Conservation (phyloP, 768 basidiomycete genomes). For the Hydnomerulius pinastri region DNA sequence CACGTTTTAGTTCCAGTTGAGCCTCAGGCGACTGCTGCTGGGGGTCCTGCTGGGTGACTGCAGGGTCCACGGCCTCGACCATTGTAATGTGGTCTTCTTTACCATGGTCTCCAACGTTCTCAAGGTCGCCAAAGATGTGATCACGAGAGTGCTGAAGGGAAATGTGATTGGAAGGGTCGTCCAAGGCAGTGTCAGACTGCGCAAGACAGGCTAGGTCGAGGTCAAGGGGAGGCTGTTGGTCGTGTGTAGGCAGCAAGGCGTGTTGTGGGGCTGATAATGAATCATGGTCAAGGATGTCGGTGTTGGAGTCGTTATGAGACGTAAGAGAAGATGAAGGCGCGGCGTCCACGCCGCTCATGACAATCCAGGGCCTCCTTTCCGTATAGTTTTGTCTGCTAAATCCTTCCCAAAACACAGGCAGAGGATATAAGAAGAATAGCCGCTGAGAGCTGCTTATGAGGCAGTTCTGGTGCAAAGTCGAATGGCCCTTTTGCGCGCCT, state of each 20-base stretch:
- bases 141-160: conserved; percentile 31
- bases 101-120: conserved; percentile 34
- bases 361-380: conserved; percentile 23
- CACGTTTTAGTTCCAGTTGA: conserved; percentile 81
- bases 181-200: conserved; percentile 28
- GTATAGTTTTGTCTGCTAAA: conserved; percentile 19
- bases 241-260: conserved; percentile 27
- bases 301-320: conserved; percentile 29
- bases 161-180: conserved; percentile 28
- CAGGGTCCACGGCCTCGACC: conserved; percentile 39
- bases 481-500: conserved; percentile 18
- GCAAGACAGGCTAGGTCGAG: conserved; percentile 30
- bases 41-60: conserved; percentile 51
- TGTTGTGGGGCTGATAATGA: conserved; percentile 35
- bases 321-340: conserved; percentile 30
- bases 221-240: conserved; percentile 33
- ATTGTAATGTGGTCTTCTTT: conserved; percentile 35
- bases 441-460: conserved; percentile 18
- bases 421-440: conserved; percentile 8
- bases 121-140: conserved; percentile 34
- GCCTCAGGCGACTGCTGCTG: conserved; percentile 64
- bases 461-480: conserved; percentile 18
- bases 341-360: conserved; percentile 48
- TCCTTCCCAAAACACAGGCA: conserved; percentile 14
- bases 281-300: conserved; percentile 35